Conservation (phyloP, 2,329 filamentous ascomycete species). For the Claviceps africana region DNA sequence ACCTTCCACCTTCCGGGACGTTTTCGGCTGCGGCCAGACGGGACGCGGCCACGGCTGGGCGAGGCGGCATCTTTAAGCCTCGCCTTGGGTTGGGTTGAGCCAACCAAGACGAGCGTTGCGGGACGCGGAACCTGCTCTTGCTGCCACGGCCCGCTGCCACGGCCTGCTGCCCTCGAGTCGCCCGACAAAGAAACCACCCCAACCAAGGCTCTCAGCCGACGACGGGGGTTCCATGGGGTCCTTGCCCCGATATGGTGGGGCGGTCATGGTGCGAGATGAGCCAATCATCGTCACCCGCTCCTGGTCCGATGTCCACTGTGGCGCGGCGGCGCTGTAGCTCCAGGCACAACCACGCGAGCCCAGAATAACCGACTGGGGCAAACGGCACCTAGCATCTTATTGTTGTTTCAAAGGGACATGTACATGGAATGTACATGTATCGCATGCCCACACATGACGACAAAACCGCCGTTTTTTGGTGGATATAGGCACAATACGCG, state of each 20-base stretch:
- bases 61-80: background rate
- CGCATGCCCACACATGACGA: background rate
- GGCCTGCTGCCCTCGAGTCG: too few species aligned
- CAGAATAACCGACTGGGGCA: background rate
- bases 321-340: background rate
- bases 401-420: background rate
- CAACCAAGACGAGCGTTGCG: too few species aligned
- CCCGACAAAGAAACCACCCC: too few species aligned
- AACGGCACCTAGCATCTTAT: background rate
- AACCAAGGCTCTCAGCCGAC: too few species aligned
- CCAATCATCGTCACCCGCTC: background rate
- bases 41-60: background rate
- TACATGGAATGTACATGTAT: background rate
- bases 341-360: conserved; percentile 2
- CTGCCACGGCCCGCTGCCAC: too few species aligned
- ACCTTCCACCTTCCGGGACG: background rate
- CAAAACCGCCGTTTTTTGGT: background rate
- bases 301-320: background rate
- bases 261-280: background rate
- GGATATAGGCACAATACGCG: background rate
- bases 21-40: background rate
- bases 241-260: background rate
- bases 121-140: too few species aligned
- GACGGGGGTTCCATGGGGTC: background rate
- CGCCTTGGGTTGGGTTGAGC: background rate